These are phyloP conservation scores for Fusarium nurragi DNA, from an alignment of 2,329 filamentous ascomycete genomes.

Conservation along the genomic window DNA sequence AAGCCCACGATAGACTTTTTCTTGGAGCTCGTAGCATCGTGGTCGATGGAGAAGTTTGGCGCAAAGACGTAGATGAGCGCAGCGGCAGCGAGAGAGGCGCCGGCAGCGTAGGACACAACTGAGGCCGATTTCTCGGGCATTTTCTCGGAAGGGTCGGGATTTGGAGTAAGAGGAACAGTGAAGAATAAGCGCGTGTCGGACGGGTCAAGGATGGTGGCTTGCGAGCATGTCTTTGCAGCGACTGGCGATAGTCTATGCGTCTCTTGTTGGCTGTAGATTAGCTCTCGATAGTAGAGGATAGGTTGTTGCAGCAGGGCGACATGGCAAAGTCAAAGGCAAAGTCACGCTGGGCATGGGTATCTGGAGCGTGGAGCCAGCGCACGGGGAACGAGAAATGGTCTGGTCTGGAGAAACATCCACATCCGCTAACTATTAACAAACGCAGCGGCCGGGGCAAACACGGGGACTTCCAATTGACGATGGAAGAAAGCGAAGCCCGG, in stretches of 20 bases:
- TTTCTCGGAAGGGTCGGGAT: conserved; percentile 39
- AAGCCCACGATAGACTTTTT: conserved; percentile 92
- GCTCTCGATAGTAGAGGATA: background rate
- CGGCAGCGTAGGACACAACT: conserved; percentile 87
- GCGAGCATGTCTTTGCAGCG: conserved; percentile 38
- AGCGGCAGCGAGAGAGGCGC: conserved; percentile 92
- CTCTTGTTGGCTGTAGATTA: background rate
- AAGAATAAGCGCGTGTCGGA: conserved; percentile 35
- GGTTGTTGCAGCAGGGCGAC: conserved; percentile 1
- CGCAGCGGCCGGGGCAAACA: conserved; percentile 21
- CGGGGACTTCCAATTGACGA: conserved; percentile 19
- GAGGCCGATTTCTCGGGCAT: conserved; percentile 53
- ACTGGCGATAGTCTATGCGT: conserved; percentile 9
- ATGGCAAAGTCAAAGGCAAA: conserved; percentile 4
- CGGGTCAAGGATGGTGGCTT: conserved; percentile 36
- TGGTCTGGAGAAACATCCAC: conserved; percentile 24
- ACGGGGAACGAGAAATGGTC: conserved; percentile 7
- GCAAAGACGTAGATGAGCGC: conserved; percentile 97
- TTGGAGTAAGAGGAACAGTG: conserved; percentile 11
- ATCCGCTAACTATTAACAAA: background rate
- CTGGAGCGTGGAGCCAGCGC: conserved; percentile 2
- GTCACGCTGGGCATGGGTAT: background rate
- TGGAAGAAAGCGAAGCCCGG: conserved; percentile 40
- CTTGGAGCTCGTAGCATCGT: conserved; percentile 72
- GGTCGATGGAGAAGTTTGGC: conserved; percentile 95